Evolutionary conservation across 345 rosid species (phyloP).

Genomic region (Bretschneidera sinensis): DNA sequence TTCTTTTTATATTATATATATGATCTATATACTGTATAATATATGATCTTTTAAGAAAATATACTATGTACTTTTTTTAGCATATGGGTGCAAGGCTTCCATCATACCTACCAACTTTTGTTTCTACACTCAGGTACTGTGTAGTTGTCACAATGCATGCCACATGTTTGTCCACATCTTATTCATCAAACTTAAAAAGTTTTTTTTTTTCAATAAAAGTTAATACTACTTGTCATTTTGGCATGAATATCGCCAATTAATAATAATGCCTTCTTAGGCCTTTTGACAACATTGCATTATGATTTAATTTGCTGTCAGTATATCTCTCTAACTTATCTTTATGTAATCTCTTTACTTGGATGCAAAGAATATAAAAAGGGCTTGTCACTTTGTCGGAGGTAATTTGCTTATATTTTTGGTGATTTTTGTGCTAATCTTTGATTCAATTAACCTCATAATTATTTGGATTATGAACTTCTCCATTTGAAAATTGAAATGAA

Average conservation of each 20-base stretch:
- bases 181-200: conserved; percentile 28
- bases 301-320: too few species aligned
- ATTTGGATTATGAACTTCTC: too few species aligned
- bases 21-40: too few species aligned
- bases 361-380: conserved; percentile 16
- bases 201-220: too few species aligned
- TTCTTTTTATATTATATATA: too few species aligned
- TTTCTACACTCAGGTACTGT: not conserved
- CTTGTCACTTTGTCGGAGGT: too few species aligned
- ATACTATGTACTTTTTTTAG: conserved; percentile 10
- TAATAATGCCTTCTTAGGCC: not conserved
- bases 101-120: conserved; percentile 31
- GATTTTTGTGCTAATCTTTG: conserved; percentile 3
- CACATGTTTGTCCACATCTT: too few species aligned
- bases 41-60: too few species aligned
- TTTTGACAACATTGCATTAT: not conserved
- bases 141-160: not conserved
- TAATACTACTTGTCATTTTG: conserved; percentile 8
- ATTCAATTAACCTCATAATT: conserved; percentile 8
- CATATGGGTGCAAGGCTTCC: conserved; percentile 67
- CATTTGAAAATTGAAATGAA: too few species aligned
- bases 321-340: not conserved
- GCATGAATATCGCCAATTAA: not conserved
- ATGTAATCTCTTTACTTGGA: conserved; percentile 15
- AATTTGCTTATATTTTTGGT: too few species aligned